A percentile compares a stretch with the other conserved stretches of the same genome.
Conservation (phyloP, 805 yeast genomes). For the Saccharomycopsis javanensis region DNA sequence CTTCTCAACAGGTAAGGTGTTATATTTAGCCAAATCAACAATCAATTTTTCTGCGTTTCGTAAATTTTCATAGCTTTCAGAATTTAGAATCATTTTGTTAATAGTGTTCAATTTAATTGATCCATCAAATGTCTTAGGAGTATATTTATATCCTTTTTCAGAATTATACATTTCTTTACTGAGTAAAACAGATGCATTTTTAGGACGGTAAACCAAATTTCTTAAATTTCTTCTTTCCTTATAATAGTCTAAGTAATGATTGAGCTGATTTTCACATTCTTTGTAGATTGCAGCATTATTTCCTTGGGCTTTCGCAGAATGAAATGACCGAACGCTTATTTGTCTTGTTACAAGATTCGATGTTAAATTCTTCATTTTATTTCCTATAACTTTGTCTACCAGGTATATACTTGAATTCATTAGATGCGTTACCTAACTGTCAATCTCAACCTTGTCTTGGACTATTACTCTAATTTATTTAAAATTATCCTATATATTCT, state of each 20-base stretch:
- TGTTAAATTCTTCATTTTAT: background rate
- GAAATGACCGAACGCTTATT: background rate
- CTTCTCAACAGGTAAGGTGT: background rate
- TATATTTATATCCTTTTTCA: slow-evolving; percentile 25
- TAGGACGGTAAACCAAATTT: slow-evolving; percentile 33
- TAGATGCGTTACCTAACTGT: no score
- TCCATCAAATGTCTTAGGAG: slow-evolving; percentile 26
- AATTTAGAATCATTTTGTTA: slow-evolving; percentile 7
- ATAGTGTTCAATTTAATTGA: slow-evolving; percentile 21
- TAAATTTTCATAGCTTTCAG: slow-evolving; percentile 1
- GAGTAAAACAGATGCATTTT: slow-evolving; percentile 29
- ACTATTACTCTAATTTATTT: background rate
- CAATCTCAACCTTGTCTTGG: no score
- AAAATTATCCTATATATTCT: no score
- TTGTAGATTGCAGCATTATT: background rate
- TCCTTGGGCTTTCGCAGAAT: background rate
- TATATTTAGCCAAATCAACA: slow-evolving; percentile 4
- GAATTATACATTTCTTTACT: slow-evolving; percentile 34
- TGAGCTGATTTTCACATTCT: slow-evolving; percentile 20
- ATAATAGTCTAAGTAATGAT: slow-evolving; percentile 28
- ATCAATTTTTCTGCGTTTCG: slow-evolving; percentile 3
- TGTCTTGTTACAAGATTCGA: background rate
- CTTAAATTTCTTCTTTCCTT: slow-evolving; percentile 27
- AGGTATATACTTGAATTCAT: no score
- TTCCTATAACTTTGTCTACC: background rate